These are phyloP conservation scores for Colletotrichum lindemuthianum DNA, from an alignment of 2,329 filamentous ascomycete species.

Conservation along the genomic window DNA sequence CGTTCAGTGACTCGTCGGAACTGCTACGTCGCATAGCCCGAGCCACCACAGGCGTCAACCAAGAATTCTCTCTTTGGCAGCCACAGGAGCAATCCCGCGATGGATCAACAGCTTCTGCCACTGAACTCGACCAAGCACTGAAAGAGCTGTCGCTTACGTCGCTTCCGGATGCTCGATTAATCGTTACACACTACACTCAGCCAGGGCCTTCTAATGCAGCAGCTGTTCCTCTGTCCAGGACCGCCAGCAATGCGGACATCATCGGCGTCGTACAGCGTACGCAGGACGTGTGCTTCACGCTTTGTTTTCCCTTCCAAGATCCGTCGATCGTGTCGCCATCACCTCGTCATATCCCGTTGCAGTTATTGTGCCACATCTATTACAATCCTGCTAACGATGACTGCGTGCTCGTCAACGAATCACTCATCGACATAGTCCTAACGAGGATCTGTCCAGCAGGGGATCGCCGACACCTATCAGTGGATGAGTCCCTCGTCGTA, in stretches of 20 bases:
- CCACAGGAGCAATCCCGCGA: neutral
- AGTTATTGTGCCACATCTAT: conserved; percentile 7
- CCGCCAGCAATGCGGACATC: neutral
- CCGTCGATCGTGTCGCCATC: neutral
- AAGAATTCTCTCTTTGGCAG: neutral
- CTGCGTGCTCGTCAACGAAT: conserved; percentile 9
- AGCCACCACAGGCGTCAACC: neutral
- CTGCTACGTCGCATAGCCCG: conserved; percentile 3
- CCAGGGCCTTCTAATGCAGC: neutral
- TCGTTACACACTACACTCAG: neutral
- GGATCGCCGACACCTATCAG: neutral
- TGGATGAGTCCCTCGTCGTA: neutral
- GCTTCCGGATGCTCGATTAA: conserved; percentile 1
- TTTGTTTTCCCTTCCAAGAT: conserved; percentile 5
- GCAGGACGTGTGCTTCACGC: conserved; percentile 5
- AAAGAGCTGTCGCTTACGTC: neutral
- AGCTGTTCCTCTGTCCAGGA: neutral
- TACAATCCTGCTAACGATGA: conserved; percentile 7
- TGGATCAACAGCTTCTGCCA: neutral
- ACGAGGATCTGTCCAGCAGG: conserved; percentile 2
- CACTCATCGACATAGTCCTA: neutral
- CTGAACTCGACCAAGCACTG: neutral
- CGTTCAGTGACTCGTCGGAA: neutral
- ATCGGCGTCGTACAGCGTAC: conserved; percentile 9
- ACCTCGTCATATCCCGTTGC: no score